Evolutionary conservation across 2,329 filamentous ascomycete genomes (phyloP).

Genomic region (Botrytis hyacinthi): DNA sequence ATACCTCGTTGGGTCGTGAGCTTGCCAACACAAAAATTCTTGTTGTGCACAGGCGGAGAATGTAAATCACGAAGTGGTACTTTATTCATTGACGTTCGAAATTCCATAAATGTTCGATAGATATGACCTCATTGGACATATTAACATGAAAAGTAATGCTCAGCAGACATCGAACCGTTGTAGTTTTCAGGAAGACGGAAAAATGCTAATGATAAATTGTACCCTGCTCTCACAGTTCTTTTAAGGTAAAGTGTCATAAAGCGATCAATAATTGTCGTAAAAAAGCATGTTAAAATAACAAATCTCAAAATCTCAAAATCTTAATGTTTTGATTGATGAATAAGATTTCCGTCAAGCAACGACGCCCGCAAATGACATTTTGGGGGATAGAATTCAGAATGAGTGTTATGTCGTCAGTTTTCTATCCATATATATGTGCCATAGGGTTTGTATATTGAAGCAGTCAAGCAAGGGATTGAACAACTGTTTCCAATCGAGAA

Average conservation of each 20-base stretch:
- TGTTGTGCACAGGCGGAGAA: background rate
- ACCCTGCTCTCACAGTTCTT: too few relatives aligned
- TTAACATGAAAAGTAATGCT: background rate
- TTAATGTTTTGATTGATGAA: too few relatives aligned
- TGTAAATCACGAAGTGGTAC: slow-evolving; percentile 3
- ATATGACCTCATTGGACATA: slow-evolving; percentile 13
- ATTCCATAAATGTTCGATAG: background rate
- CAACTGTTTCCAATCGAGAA: background rate
- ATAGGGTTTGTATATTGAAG: background rate
- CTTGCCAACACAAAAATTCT: background rate
- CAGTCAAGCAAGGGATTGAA: too few relatives aligned
- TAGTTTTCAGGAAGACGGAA: background rate
- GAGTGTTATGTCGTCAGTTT: background rate
- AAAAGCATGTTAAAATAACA: too few relatives aligned
- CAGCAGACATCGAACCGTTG: background rate
- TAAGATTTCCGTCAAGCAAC: too few relatives aligned
- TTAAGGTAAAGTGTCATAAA: too few relatives aligned
- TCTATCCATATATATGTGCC: background rate
- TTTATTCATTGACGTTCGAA: background rate
- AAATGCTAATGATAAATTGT: background rate
- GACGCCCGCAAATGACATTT: too few relatives aligned
- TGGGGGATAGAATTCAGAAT: background rate
- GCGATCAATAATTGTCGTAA: too few relatives aligned
- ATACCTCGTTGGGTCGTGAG: background rate
- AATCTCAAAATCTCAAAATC: too few relatives aligned